Evolutionary conservation across 2,329 filamentous ascomycete genomes (phyloP).

Genomic region (Alternaria metachromatica): DNA sequence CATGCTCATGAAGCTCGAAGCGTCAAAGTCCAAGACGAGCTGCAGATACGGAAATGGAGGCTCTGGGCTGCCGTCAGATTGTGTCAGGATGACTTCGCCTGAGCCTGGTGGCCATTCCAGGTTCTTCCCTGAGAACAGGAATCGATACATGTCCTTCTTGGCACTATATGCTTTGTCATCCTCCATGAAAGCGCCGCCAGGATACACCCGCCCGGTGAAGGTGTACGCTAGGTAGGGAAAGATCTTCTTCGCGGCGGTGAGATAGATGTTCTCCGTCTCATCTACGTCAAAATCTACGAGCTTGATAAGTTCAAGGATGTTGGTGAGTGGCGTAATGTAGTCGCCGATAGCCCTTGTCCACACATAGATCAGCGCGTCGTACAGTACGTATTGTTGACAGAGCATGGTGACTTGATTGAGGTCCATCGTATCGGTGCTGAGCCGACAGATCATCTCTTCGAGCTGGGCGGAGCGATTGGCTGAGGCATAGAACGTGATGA

Average conservation of each 20-base stretch:
- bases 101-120: constrained; percentile 75
- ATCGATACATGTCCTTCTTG: constrained; percentile 90
- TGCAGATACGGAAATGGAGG: constrained; percentile 86
- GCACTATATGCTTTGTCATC: constrained; percentile 76
- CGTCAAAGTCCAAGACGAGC: constrained; percentile 85
- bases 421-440: constrained; percentile 89
- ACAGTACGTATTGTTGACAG: constrained; percentile 90
- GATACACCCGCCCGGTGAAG: constrained; percentile 89
- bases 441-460: constrained; percentile 92
- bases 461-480: constrained; percentile 78
- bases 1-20: constrained; percentile 90
- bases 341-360: constrained; percentile 92
- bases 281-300: constrained; percentile 64
- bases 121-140: constrained; percentile 85
- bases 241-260: constrained; percentile 81
- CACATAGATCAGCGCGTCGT: constrained; percentile 94
- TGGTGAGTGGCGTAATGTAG: constrained; percentile 88
- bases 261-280: constrained; percentile 66
- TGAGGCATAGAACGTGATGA: constrained; percentile 81
- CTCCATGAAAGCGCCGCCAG: constrained; percentile 76
- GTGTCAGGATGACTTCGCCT: constrained; percentile 66
- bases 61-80: constrained; percentile 62
- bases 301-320: constrained; percentile 71
- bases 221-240: constrained; percentile 95
- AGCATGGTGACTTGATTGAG: constrained; percentile 89